Conservation (phyloP, 2,329 filamentous ascomycete species). For the Tolypocladium tundrense region DNA sequence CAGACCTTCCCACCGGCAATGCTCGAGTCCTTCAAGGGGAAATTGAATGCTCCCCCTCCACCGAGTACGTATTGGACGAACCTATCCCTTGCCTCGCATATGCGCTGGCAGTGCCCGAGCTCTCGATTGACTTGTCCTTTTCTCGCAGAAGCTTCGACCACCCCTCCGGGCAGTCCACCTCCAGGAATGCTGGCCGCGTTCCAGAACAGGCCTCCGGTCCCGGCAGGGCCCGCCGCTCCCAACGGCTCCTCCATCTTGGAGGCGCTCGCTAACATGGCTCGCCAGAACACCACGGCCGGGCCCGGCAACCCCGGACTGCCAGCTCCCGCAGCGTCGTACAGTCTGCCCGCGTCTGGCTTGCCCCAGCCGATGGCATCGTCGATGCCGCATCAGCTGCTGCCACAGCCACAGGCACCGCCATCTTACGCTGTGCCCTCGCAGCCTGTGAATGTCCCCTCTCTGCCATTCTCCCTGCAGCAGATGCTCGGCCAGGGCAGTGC, state of each 20-base stretch:
- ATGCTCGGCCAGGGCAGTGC: constrained; percentile 22
- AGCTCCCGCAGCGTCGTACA: constrained; percentile 34
- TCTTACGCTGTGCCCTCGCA: constrained; percentile 36
- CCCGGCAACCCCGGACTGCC: constrained; percentile 27
- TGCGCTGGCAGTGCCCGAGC: neutral
- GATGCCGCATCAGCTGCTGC: constrained; percentile 16
- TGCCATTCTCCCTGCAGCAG: constrained; percentile 28
- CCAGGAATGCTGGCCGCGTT: constrained; percentile 31
- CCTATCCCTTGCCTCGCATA: neutral
- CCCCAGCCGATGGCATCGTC: constrained; percentile 20
- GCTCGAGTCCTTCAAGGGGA: constrained; percentile 74
- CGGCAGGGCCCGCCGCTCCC: constrained; percentile 31
- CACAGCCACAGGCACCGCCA: constrained; percentile 15
- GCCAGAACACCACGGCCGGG: constrained; percentile 51
- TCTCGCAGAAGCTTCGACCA: constrained; percentile 55
- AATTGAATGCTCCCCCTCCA: constrained; percentile 51
- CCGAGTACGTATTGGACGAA: constrained; percentile 48
- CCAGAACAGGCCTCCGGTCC: constrained; percentile 18
- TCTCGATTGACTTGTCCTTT: neutral
- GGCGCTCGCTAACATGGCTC: constrained; percentile 70
- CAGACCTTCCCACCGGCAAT: constrained; percentile 77
- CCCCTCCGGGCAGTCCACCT: constrained; percentile 55
- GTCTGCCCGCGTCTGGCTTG: constrained; percentile 21
- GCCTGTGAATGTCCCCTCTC: constrained; percentile 49
- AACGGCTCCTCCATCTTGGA: constrained; percentile 57